These are phyloP conservation scores for Colletotrichum godetiae DNA, from an alignment of 2,329 filamentous ascomycete genomes.

Conservation along the genomic window DNA sequence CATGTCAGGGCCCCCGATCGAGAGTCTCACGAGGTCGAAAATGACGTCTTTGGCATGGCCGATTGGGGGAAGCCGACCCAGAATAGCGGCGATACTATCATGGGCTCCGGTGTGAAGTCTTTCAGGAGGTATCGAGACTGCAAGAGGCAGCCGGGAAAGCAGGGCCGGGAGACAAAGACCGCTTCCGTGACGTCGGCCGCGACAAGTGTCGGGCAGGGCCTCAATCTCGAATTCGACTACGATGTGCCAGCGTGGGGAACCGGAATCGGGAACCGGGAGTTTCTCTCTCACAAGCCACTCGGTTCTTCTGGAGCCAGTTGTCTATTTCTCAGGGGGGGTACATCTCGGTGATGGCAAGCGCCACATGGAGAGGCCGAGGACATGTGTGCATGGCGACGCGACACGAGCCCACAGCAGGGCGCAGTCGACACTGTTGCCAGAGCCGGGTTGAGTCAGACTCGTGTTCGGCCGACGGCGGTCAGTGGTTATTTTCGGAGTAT, in stretches of 20 bases:
- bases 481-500: constrained; percentile 31
- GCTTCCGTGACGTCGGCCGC: constrained; percentile 29
- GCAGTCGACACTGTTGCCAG: constrained; percentile 24
- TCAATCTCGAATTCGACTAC: constrained; percentile 3
- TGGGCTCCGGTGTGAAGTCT: constrained; percentile 1
- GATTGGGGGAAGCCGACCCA: constrained; percentile 11
- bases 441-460: constrained; percentile 25
- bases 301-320: not conserved
- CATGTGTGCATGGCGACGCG: not conserved
- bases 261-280: not conserved
- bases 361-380: constrained; percentile 29
- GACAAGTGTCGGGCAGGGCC: constrained; percentile 20
- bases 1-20: constrained; percentile 28
- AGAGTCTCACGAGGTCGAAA: constrained; percentile 28
- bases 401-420: constrained; percentile 30
- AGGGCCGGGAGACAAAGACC: constrained; percentile 18
- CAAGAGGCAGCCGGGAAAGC: constrained; percentile 12
- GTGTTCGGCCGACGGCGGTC: constrained; percentile 30
- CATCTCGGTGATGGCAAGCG: constrained; percentile 26
- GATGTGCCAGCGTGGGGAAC: not conserved
- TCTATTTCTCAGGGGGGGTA: not conserved
- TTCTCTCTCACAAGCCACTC: not conserved
- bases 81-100: constrained; percentile 22
- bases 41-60: constrained; percentile 32
- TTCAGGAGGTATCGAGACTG: constrained; percentile 18